A percentile compares a stretch with the other conserved stretches of the same genome.
Evolutionary conservation across 306 rosid genomes (phyloP).

Genomic region (Trifolium subterraneum): DNA sequence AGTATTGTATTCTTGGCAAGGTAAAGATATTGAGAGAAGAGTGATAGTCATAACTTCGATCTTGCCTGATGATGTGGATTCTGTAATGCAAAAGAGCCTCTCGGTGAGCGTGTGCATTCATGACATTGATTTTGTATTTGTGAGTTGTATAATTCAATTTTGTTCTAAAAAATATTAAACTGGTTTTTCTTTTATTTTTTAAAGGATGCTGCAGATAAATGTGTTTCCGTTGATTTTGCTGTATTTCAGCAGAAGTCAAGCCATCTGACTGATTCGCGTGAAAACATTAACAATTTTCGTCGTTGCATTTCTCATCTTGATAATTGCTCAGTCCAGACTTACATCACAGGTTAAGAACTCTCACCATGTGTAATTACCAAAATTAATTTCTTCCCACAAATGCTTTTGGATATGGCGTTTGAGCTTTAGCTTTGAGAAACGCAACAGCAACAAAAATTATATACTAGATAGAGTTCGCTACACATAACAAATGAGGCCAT

Average conservation of each 20-base stretch:
- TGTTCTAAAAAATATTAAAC: constrained; percentile 2
- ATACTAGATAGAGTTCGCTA: background rate
- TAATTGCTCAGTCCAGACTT: constrained; percentile 70
- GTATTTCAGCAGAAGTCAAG: constrained; percentile 68
- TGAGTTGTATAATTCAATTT: constrained; percentile 20
- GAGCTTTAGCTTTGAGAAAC: constrained; percentile 22
- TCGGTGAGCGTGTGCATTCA: constrained; percentile 51
- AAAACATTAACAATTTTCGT: constrained; percentile 56
- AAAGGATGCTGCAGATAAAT: constrained; percentile 73
- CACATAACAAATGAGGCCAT: background rate
- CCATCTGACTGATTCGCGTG: constrained; percentile 58
- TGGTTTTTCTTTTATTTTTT: background rate
- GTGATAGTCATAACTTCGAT: constrained; percentile 64
- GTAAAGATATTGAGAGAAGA: constrained; percentile 72
- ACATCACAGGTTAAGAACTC: constrained; percentile 59
- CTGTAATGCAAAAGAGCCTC: constrained; percentile 57
- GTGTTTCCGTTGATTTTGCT: constrained; percentile 75
- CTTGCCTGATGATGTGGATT: constrained; percentile 62
- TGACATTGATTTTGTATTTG: background rate
- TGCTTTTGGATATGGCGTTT: constrained; percentile 36
- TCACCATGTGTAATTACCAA: constrained; percentile 26
- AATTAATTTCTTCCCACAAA: constrained; percentile 8
- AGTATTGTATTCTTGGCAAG: constrained; percentile 77
- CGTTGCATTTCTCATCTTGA: constrained; percentile 65
- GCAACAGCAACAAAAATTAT: background rate